Percentiles rank a stretch among this genome's conserved stretches.
Conservation (phyloP, 2,329 filamentous ascomycete species). For the Bimuria novae-zelandiae region DNA sequence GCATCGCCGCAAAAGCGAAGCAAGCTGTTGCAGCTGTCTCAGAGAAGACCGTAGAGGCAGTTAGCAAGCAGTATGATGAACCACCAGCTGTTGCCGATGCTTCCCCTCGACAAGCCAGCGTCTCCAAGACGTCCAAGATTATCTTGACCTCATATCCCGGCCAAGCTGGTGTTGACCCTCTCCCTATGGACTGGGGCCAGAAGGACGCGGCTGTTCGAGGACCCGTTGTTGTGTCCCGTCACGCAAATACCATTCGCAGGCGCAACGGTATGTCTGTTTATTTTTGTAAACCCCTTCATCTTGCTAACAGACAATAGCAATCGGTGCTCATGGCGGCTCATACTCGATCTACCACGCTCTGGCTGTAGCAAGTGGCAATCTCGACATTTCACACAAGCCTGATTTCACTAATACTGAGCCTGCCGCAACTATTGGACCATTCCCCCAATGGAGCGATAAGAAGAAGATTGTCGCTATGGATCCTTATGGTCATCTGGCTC, state of each 20-base stretch:
- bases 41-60: slow-evolving; percentile 42
- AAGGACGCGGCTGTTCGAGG: slow-evolving; percentile 75
- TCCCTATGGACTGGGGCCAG: slow-evolving; percentile 86
- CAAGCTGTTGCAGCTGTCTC: slow-evolving; percentile 30
- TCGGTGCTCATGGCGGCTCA: slow-evolving; percentile 80
- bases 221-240: slow-evolving; percentile 84
- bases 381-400: slow-evolving; percentile 78
- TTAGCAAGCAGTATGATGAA: slow-evolving; percentile 48
- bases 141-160: slow-evolving; percentile 86
- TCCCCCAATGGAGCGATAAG: slow-evolving; percentile 84
- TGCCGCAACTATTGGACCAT: slow-evolving; percentile 85
- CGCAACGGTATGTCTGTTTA: slow-evolving; percentile 68
- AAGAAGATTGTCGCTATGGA: slow-evolving; percentile 99
- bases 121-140: slow-evolving; percentile 62
- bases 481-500: slow-evolving; percentile 84
- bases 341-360: slow-evolving; percentile 96
- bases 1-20: slow-evolving; percentile 30
- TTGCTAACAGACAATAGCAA: slow-evolving; percentile 50
- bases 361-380: slow-evolving; percentile 87
- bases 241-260: slow-evolving; percentile 73
- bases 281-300: background rate
- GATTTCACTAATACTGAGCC: slow-evolving; percentile 88
- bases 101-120: slow-evolving; percentile 46
- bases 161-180: slow-evolving; percentile 90
- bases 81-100: slow-evolving; percentile 38